These are phyloP conservation scores for Mortierella sp. DNA, from an alignment of 371 early-diverging fungal species.

Conservation along the genomic window DNA sequence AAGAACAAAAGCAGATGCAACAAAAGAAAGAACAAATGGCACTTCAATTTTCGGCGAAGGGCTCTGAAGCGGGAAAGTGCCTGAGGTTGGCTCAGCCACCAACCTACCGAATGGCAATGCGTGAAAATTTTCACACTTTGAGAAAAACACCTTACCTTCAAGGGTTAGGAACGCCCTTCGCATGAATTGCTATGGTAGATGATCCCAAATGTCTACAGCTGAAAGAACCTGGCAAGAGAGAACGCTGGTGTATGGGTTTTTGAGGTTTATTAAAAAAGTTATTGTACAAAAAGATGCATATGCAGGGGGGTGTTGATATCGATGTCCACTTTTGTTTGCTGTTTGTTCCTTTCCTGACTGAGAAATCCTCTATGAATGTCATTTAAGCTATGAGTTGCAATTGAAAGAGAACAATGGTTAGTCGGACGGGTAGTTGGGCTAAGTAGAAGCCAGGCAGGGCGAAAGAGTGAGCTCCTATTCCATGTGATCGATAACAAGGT, in stretches of 20 bases:
- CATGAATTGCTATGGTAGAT: neutral
- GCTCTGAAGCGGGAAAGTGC: neutral
- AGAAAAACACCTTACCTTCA: too few species aligned
- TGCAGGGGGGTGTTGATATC: slow-evolving; percentile 31
- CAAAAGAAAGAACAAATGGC: neutral
- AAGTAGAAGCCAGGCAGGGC: neutral
- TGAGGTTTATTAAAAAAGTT: slow-evolving; percentile 13
- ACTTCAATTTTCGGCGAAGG: too few species aligned
- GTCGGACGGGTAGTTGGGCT: neutral
- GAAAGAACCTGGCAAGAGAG: neutral
- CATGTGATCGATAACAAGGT: neutral
- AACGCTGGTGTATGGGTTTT: neutral
- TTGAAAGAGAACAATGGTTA: neutral
- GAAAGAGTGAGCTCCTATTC: neutral
- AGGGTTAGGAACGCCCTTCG: too few species aligned
- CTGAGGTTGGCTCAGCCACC: slow-evolving; percentile 22
- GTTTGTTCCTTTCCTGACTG: neutral
- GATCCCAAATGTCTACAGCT: neutral
- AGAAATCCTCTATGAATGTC: neutral
- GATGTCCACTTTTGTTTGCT: slow-evolving; percentile 7
- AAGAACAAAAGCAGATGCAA: neutral
- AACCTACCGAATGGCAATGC: neutral
- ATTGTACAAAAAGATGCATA: slow-evolving; percentile 38
- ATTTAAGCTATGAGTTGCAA: neutral
- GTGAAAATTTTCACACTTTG: neutral